A percentile compares a stretch with the other conserved stretches of the same genome.
Evolutionary conservation across 768 basidiomycete species (phyloP).

Genomic region (Trametes coccinea): DNA sequence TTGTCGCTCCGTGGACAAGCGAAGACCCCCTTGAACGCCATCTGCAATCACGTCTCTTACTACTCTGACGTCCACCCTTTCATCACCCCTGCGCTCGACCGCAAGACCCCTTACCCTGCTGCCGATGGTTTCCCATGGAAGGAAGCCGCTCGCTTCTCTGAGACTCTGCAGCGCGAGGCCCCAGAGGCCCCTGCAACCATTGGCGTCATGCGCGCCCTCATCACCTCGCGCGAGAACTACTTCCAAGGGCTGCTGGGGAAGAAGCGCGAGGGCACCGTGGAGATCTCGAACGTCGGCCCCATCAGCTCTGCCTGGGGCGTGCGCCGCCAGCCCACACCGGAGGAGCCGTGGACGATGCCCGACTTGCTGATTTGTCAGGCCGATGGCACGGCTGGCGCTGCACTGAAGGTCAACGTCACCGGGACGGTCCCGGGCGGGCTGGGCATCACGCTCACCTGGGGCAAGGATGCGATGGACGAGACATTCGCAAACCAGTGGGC

Average conservation of each 20-base stretch:
- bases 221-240: constrained; percentile 34
- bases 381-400: constrained; percentile 18
- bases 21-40: constrained; percentile 28
- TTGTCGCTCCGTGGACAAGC: constrained; percentile 37
- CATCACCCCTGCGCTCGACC: not conserved
- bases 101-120: not conserved
- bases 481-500: constrained; percentile 23
- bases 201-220: constrained; percentile 38
- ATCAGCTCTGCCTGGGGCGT: not conserved
- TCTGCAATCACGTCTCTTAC: constrained; percentile 39
- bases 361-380: constrained; percentile 23
- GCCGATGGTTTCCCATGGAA: constrained; percentile 31
- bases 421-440: constrained; percentile 23
- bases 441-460: constrained; percentile 25
- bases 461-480: constrained; percentile 22
- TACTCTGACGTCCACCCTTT: constrained; percentile 26
- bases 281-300: constrained; percentile 42
- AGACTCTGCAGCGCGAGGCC: constrained; percentile 28
- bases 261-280: constrained; percentile 36
- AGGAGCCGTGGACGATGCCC: constrained; percentile 22
- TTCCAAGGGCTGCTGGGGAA: constrained; percentile 33
- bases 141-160: constrained; percentile 32
- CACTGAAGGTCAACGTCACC: constrained; percentile 26
- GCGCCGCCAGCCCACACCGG: not conserved
- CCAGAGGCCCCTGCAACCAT: constrained; percentile 27